Base-by-base conservation (phyloP, 306 rosid genomes). In the Inga laurina region DNA sequence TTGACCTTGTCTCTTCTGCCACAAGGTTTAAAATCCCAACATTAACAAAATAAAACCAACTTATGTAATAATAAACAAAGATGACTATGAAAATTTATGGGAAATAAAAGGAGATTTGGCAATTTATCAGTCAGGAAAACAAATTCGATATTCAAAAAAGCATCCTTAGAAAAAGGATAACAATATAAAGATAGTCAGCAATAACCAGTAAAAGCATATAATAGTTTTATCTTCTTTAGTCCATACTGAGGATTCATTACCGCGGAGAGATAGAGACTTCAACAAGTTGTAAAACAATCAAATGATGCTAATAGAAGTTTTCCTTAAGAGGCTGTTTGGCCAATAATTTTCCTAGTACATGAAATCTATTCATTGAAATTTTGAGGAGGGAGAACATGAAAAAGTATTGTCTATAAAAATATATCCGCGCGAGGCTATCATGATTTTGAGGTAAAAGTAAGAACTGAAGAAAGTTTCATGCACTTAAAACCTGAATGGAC, bases 1-100 rank as follows among this genome's bases (percentile, higher is more conserved):
- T 56, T 90, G 93, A 77, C 91, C 88, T 87, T 92, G 94, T 88
- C 99, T 90, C 91, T 97, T 97, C 99, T 96, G 94, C 81, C 82
- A 77, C 48, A 61, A 73, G 74, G 27, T 45, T 54, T 34, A 39
- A 52, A 54, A 21, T 82, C 75, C 70, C 80, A n/a, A 57, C 27
- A 45, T 72, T 73, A 19, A 45, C 13, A 45, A 30, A 67, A 72
- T 78, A 57, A 14, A 80, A 59, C 30, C 61, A 66, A 48, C 27
- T 13, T 19, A 43, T 48, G 5, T 56, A 52, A 34, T 12, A 56
- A 57, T 34, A 24, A 77, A 77, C 67, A 67, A 80, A 57, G 71
- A 85, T 10, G 79, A 67, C 24, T 10, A 32, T 49, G 66, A 18
- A 52, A 14, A 52, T 16, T 52, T 52, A 15, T 4, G 21, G 57